Base-by-base conservation (phyloP, 1,139 yeast species). In the Meyerozyma smithsonii region DNA sequence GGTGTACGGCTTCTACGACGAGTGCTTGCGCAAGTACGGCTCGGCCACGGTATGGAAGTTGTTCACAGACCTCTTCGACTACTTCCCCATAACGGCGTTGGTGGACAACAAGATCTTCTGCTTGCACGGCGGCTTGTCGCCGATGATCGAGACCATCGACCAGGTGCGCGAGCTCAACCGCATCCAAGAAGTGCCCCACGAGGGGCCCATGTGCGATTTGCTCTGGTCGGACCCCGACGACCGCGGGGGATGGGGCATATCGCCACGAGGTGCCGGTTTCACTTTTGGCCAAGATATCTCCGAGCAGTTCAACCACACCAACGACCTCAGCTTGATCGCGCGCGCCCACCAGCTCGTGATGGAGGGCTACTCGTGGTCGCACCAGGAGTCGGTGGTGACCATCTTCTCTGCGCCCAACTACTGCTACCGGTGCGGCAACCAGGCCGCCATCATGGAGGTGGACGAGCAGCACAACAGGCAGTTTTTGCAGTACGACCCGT, bases 181-280 rank as follows among this genome's bases (percentile, higher is more conserved):
- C 55, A 77, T 78, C 48, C 97, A 92, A 66, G 98, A 92, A 66
- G 97, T 92, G 39, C 98, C 98, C 26, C 98, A 92, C 59, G 98
- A 92, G 63, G 98, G 98, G 30, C 96, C 97, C 39, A 92, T 92
- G 96, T 92, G 97, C 66, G 98, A 92, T 61, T 70, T 92, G 57
- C 71, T 92, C 44, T 92, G 98, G 98, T 84, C 95, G 7, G 98
- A 92, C 58, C 98, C 98, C 2, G 98, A 92, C 58, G 96, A 88
- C 57, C 81, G 95, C 49, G 88, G 88, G 45, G 90, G 94, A 42
- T 94, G 98, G 98, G 96, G 96, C 18, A 81, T 92, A 48, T 84
- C 95, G 42, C 97, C 98, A 50, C 79, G 98, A 66, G 98, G 98
- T 55, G 98, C 98, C 38, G 98, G 98, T 45, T 94, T 85, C 78